A percentile compares a stretch with the other conserved stretches of the same genome.
phyloP scores from a whole-genome alignment of 192 early-diverging fungal species.

The Linnemannia zychae region DNA sequence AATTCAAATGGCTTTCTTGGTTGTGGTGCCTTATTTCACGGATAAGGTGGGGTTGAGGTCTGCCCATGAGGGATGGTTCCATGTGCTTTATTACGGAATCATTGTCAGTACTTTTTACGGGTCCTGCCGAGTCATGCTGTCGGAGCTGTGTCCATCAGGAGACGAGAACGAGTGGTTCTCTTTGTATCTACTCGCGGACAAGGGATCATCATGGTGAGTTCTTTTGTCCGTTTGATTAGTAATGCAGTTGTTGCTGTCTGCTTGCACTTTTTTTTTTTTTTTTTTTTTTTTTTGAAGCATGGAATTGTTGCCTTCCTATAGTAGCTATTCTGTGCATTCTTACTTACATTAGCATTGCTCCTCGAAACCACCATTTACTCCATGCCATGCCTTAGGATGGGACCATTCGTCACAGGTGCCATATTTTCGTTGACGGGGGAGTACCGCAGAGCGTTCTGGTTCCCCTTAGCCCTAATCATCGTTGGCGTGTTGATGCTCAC shows the following conservation, averaged over 20 bases:
- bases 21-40: slow-evolving; percentile 60
- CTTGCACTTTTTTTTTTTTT: neutral
- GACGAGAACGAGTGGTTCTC: slow-evolving; percentile 76
- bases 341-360: neutral
- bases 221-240: no score
- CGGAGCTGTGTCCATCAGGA: slow-evolving; percentile 72
- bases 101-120: slow-evolving; percentile 65
- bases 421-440: slow-evolving; percentile 66
- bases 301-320: no score
- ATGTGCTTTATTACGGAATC: slow-evolving; percentile 56
- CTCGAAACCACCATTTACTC: neutral
- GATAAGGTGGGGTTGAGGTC: slow-evolving; percentile 51
- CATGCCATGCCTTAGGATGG: slow-evolving; percentile 56
- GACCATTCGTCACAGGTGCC: slow-evolving; percentile 76
- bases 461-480: slow-evolving; percentile 60
- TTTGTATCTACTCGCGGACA: slow-evolving; percentile 72
- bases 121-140: slow-evolving; percentile 63
- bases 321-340: neutral
- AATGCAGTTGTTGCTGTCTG: neutral
- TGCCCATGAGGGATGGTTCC: slow-evolving; percentile 36
- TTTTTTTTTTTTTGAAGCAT: neutral
- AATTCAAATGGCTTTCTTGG: slow-evolving; percentile 64
- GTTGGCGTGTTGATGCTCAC: slow-evolving; percentile 58
- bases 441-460: slow-evolving; percentile 62
- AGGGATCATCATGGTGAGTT: slow-evolving; percentile 65